Conservation (phyloP, 345 rosid genomes). For the Lumnitzera littorea region DNA sequence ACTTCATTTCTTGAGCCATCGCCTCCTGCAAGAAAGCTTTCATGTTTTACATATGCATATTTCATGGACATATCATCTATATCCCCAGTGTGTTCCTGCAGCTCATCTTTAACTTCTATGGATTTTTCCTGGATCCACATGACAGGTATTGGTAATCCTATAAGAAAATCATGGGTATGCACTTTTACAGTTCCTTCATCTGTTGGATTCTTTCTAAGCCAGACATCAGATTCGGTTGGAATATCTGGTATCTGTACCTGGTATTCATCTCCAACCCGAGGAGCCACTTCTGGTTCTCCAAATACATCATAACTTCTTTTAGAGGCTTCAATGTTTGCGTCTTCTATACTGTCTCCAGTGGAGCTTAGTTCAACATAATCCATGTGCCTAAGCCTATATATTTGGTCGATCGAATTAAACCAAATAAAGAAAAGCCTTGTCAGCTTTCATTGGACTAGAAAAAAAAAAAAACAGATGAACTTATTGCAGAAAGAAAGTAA, state of each 20-base stretch:
- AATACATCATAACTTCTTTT: slow-evolving; percentile 23
- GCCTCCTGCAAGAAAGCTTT: background rate
- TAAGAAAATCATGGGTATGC: slow-evolving; percentile 14
- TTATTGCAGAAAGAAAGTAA: no score
- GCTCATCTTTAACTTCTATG: slow-evolving; percentile 16
- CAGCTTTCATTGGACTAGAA: no score
- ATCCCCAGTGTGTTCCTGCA: slow-evolving; percentile 10
- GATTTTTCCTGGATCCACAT: slow-evolving; percentile 35
- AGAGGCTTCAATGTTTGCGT: slow-evolving; percentile 24
- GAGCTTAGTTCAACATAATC: slow-evolving; percentile 21
- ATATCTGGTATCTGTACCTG: slow-evolving; percentile 47
- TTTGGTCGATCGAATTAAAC: no score
- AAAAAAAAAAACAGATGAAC: no score
- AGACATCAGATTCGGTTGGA: slow-evolving; percentile 15
- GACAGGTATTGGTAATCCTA: slow-evolving; percentile 43
- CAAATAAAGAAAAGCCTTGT: no score
- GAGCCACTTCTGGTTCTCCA: slow-evolving; percentile 40
- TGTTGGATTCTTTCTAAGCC: slow-evolving; percentile 6
- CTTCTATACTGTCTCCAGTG: slow-evolving; percentile 18
- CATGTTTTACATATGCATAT: slow-evolving; percentile 9
- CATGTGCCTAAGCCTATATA: slow-evolving; percentile 21
- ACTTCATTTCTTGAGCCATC: slow-evolving; percentile 12
- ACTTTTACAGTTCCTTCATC: slow-evolving; percentile 8
- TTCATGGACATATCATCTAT: slow-evolving; percentile 9
- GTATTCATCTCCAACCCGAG: slow-evolving; percentile 48